A percentile compares a stretch with the other conserved stretches of the same genome.
Evolutionary conservation across 164 flowering plant genomes (phyloP).

Genomic region (Macadamia integrifolia): DNA sequence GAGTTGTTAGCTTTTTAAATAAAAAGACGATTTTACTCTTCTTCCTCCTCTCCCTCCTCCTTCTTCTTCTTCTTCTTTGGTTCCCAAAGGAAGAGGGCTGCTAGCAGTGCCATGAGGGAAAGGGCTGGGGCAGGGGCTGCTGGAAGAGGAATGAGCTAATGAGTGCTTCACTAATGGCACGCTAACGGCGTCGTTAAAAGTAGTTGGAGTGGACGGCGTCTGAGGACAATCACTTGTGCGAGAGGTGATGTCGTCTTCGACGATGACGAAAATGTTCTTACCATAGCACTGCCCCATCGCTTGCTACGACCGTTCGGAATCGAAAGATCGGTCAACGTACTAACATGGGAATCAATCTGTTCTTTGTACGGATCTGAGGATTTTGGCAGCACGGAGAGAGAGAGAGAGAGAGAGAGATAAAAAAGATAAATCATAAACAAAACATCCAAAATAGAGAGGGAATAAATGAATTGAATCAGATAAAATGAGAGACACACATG

Average conservation of each 20-base stretch:
- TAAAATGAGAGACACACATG: neutral
- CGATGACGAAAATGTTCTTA: conserved; percentile 35
- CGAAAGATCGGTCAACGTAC: conserved; percentile 3
- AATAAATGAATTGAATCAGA: conserved; percentile 6
- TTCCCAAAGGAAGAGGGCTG: conserved; percentile 67
- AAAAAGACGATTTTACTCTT: too few relatives aligned
- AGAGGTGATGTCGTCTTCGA: conserved; percentile 15
- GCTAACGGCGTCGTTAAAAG: conserved; percentile 22
- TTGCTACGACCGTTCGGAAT: neutral
- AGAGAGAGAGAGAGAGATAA: neutral
- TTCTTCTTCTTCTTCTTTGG: conserved; percentile 1
- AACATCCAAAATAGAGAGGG: neutral
- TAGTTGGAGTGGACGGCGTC: conserved; percentile 32
- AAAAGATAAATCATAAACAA: too few relatives aligned
- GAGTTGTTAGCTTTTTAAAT: too few relatives aligned
- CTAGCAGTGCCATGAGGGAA: conserved; percentile 22
- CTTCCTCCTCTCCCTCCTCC: too few relatives aligned
- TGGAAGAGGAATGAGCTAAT: conserved; percentile 39
- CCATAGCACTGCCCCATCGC: conserved; percentile 86
- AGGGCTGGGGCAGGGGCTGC: conserved; percentile 70
- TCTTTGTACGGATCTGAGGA: conserved; percentile 1
- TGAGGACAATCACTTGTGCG: conserved; percentile 7
- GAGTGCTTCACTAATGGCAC: conserved; percentile 23
- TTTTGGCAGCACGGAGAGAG: neutral
- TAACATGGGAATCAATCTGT: neutral